Base-by-base conservation (phyloP, 345 rosid species). In the Lepidium africanum region DNA sequence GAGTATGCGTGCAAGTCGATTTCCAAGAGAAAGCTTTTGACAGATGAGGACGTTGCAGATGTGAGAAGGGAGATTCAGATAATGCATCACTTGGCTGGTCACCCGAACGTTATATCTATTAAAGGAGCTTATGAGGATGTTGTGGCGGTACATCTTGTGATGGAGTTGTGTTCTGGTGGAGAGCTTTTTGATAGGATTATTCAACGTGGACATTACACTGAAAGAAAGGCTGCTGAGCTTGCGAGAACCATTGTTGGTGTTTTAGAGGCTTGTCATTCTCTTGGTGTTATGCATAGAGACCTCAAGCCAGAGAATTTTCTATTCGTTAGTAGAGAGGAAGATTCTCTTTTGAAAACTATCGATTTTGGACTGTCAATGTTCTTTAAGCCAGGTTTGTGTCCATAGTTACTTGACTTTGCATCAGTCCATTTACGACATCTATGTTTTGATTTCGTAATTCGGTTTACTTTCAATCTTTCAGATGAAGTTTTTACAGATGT, bases 261-360 rank as follows among this genome's bases (percentile, higher is more conserved):
- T 72, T 82, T 91, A 53, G 88, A 91, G 73, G 83, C 97, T 47
- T 91, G 97, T 57, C 97, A 91, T 71, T 88, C 97, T 59, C 74
- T 88, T 70, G 88, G 97, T 59, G 97, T 91, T 8, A 88, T 91
- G 97, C 97, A 91, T 79, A 66, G 97, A 32, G 97, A 91, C 60
- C 90, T 91, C 59, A 91, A 91, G 77, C 97, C 97, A 0, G 97
- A 91, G 78, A 91, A 91, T 73, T 91, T 91, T 65, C 86, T 91
- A 7, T 87, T 90, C 76, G 87, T 88, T 12, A 73, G 74, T 51
- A 78, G 66, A 51, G 79, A 85, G 19, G 97, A 91, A 81, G 91
- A 88, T 54, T 83, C 96, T 5, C 78, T 81, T 16, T 85, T 91
- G 45, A 91, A 91, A 71, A 85, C 97, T 3, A 91, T 91, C 30